These are phyloP conservation scores for Carex pumila DNA, from an alignment of 176 grass and related monocot genomes.

Conservation along the genomic window DNA sequence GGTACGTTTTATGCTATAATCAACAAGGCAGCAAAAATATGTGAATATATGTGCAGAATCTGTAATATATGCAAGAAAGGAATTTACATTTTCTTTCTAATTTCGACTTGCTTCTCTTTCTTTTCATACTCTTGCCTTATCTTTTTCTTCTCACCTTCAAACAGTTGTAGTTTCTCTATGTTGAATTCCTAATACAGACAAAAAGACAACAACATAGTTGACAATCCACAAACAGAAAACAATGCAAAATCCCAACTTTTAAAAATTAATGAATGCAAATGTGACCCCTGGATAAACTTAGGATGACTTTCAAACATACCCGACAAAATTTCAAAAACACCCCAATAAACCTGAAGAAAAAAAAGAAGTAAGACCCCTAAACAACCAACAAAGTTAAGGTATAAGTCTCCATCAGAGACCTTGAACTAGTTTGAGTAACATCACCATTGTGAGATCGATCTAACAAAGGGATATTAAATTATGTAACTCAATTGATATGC, in stretches of 20 bases:
- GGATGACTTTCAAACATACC: neutral
- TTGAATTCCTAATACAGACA: slow-evolving; percentile 52
- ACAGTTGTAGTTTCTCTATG: slow-evolving; percentile 63
- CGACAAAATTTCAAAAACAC: neutral
- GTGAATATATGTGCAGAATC: neutral
- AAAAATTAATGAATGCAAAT: neutral
- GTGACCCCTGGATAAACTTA: neutral
- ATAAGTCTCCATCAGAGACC: neutral
- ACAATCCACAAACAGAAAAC: neutral
- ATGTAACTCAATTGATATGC: neutral
- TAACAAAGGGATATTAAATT: neutral
- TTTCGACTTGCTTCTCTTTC: slow-evolving; percentile 61
- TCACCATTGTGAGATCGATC: neutral
- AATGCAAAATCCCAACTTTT: neutral
- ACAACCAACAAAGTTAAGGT: neutral
- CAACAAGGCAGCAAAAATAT: neutral
- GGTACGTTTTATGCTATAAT: neutral
- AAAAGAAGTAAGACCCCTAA: neutral
- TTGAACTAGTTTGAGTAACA: neutral
- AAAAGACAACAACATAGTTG: neutral
- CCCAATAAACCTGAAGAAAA: neutral
- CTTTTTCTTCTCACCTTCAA: slow-evolving; percentile 80
- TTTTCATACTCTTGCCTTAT: slow-evolving; percentile 57
- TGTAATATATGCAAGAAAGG: neutral
- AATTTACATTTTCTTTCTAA: slow-evolving; percentile 81